Evolutionary conservation across 192 early-diverging fungal species (phyloP), one percentile per base, ranked within the genome.

Genomic region (Mortierella hygrophila): DNA sequence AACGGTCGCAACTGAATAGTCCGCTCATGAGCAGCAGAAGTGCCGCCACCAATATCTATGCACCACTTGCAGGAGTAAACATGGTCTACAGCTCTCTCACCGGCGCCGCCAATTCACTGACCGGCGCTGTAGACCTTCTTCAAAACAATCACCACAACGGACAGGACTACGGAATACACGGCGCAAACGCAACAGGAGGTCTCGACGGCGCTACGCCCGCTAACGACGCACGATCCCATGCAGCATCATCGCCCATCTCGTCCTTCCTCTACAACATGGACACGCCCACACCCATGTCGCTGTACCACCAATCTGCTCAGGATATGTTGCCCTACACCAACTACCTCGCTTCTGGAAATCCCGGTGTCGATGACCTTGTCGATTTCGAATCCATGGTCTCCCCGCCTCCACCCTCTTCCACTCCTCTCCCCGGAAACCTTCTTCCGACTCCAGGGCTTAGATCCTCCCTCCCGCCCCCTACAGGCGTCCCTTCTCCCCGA

Each of bases 191-290:
- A 13, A 5, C 23, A 74, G 15, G 20, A 26, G 55, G n/a, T 26
- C 55, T 60, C 9, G n/a, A 60, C 13, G 29, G 60, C 4, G 32
- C 60, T 0, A 65, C 60, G 13, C 16, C 11, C 32, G 2, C 60
- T 32, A 11, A 3, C 10, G 60, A 65, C 60, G 13, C 26, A 13
- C n/a, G 60, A 65, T 3, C 11, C 11, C 60, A 65, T 4, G 29
- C 63, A 52, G 41, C 72, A 52, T 52, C 49, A 16, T 80, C 79
- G 0, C 79, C 79, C 54, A 29, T 81, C 10, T 75, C 80, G 6
- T 57, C 68, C 1, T 81, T 75, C 40, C 57, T 75, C 35, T 26
- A 75, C 41, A 68, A 75, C 29, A 75, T 81, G 60, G 57, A 80
- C 11, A 55, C 70, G 0, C 47, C 54, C 4, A 11, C 70, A 18